Base-by-base conservation (phyloP, 1,284 basidiomycete species). In the Trichosporon sp. region DNA sequence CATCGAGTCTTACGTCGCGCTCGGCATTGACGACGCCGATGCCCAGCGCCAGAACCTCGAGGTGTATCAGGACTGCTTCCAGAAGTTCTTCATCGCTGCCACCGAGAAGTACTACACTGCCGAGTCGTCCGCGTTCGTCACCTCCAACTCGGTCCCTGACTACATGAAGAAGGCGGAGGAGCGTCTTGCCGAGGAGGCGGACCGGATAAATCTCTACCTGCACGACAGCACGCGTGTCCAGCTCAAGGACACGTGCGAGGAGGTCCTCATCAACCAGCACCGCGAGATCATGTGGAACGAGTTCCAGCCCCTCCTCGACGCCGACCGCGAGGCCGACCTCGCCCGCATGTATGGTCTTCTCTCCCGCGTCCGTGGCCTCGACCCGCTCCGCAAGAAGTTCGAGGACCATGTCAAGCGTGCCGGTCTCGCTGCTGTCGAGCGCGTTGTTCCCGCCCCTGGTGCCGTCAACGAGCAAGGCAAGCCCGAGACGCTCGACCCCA, bases 141-240 rank as follows among this genome's bases (percentile, higher is more conserved):
- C 91, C 1, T 90, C 92, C 79, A 96, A 96, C 84, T 92, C 90
- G 64, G 93, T 98, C 43, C 92, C 94, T 31, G 97, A 99, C 83
- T 99, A 99, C 84, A 89, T 99, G 84, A 95, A 92, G 87, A 96
- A 95, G 85, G 97, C 94, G 1, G 96, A 98, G 80, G 91, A 91
- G 77, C 89, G 97, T 37, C 86, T 99, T 71, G 89, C 90, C 72
- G 96, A 99, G 84, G 97, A 99, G 81, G 94, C 96, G 81, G 93
- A 96, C 77, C 90, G 97, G 48, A 94, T 99, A 48, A 95, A 97
- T 82, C 88, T 96, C 69, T 98, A 98, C 84, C 87, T 99, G 74
- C 93, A 98, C 84, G 91, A 90, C 48, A 90, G 90, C 79, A 96
- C 95, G 7, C 89, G 92, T 77, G 93, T 48, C 31, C 75, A 87